Base-by-base conservation (phyloP, 495 filamentous ascomycete genomes). In the Podospora tetraspora region DNA sequence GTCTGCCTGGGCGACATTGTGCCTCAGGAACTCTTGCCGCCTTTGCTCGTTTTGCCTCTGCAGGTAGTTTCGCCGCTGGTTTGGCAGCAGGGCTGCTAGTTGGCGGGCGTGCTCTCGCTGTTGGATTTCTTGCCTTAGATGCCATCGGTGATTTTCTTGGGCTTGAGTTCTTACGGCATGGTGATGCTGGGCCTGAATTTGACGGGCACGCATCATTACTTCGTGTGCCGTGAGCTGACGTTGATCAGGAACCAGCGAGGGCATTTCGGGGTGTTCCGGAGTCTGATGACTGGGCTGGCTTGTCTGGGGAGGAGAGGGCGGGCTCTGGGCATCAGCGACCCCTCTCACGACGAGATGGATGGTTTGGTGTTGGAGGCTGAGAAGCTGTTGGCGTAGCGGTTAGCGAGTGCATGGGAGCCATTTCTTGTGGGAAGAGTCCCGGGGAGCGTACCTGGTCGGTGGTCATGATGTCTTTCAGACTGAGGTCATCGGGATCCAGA, bases 331-430 rank as follows among this genome's bases (percentile, higher is more conserved):
- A 60, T 78, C 72, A 52, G 67, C 68, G n/a, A 68, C 29, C 66
- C 82, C 80, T 68, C 82, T 75, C 24, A 91, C 74, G 8, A 89
- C 89, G n/a, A 92, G 84, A 74, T 92, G 90, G 9, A 92, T 78
- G 67, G 82, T 81, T 68, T 84, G 80, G 4, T 79, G 75, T 12
- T 82, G 79, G 62, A 77, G 68, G 56, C 77, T 79, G 32, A 79
- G 79, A 68, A 87, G 79, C 84, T 86, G 52, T 37, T 68, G 58
- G 52, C 11, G 57, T 19, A 74, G 71, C 70, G 64, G 59, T 64
- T 59, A 58, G 12, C 32, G 58, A 6, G n/a, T 25, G 22, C 43
- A 11, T 29, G 13, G 56, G 7, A 56, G 30, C 13, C 9, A n/a
- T n/a, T n/a, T n/a, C n/a, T n/a, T 32, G 25, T 9, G 16, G 27